phyloP scores from a whole-genome alignment of 768 basidiomycete genomes.

The Dioszegia hungarica region DNA sequence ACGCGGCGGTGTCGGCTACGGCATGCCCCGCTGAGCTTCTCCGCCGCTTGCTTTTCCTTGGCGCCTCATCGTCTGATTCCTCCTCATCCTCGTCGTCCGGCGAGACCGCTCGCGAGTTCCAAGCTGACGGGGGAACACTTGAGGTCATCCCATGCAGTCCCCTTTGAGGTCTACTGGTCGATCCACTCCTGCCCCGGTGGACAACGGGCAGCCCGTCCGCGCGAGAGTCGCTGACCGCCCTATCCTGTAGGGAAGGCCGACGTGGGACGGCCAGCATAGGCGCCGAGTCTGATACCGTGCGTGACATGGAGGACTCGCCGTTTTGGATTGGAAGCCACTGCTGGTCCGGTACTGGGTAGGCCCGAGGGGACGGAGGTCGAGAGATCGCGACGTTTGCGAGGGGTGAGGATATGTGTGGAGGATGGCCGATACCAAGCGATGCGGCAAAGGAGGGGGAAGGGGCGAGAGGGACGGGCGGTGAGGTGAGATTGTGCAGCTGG shows the following conservation, averaged over 20 bases:
- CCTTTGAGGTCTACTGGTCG: conserved; percentile 23
- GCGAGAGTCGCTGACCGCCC: conserved; percentile 9
- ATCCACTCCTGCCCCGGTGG: conserved; percentile 32
- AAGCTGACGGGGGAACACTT: conserved; percentile 29
- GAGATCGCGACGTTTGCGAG: conserved; percentile 40
- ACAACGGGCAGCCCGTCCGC: conserved; percentile 18
- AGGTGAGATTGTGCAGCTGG: conserved; percentile 25
- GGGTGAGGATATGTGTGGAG: conserved; percentile 41
- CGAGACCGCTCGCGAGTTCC: conserved; percentile 27
- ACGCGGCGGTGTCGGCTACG: not conserved
- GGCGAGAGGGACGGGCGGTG: conserved; percentile 29
- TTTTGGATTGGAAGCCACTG: conserved; percentile 16
- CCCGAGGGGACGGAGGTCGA: conserved; percentile 31
- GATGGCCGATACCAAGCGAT: conserved; percentile 28
- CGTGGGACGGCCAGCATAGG: not conserved
- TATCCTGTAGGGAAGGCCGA: not conserved
- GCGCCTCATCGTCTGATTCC: conserved; percentile 36
- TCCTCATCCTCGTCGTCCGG: conserved; percentile 40
- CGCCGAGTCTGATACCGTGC: not conserved
- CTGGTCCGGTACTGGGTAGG: conserved; percentile 25
- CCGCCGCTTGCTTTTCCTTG: conserved; percentile 33
- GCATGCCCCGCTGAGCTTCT: conserved; percentile 35
- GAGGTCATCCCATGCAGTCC: conserved; percentile 25
- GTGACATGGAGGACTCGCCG: conserved; percentile 5
- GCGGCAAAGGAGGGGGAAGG: conserved; percentile 27